Conservation (phyloP, 2,329 filamentous ascomycete genomes). For the Xylaria hypoxylon region DNA sequence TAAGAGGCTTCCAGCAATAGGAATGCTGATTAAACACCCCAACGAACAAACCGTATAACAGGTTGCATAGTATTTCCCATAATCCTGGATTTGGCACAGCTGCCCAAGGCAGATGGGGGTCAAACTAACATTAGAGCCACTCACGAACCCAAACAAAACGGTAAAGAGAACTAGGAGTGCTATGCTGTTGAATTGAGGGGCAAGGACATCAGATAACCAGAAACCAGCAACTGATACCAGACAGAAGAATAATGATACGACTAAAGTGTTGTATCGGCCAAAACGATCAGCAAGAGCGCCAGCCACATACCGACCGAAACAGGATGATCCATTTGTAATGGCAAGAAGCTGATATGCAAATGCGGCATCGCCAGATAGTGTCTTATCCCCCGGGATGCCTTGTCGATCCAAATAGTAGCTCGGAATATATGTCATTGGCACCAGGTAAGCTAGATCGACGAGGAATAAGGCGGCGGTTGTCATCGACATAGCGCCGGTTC, state of each 20-base stretch:
- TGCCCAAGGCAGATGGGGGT: constrained; percentile 29
- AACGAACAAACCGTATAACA: constrained; percentile 29
- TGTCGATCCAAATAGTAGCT: constrained; percentile 28
- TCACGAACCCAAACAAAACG: constrained; percentile 26
- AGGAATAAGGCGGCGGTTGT: constrained; percentile 29
- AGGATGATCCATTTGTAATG: constrained; percentile 28
- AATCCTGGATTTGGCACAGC: constrained; percentile 24
- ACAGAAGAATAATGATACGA: constrained; percentile 27
- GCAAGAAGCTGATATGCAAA: constrained; percentile 28
- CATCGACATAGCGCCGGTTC: constrained; percentile 30
- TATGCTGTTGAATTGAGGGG: constrained; percentile 11
- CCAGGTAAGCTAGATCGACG: constrained; percentile 29
- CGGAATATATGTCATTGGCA: constrained; percentile 24
- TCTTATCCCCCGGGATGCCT: constrained; percentile 15
- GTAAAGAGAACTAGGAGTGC: constrained; percentile 22
- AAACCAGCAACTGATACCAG: constrained; percentile 25
- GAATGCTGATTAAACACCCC: constrained; percentile 27
- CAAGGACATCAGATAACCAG: constrained; percentile 23
- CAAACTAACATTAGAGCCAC: constrained; percentile 25
- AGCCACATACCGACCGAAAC: constrained; percentile 26
- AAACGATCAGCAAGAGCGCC: constrained; percentile 19
- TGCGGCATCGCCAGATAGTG: constrained; percentile 15
- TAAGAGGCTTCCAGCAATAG: constrained; percentile 29
- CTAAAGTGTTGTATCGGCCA: constrained; percentile 27
- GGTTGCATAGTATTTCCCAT: constrained; percentile 29